Base-by-base conservation (phyloP, 2,329 filamentous ascomycete genomes). In the Mycogone perniciosa region DNA sequence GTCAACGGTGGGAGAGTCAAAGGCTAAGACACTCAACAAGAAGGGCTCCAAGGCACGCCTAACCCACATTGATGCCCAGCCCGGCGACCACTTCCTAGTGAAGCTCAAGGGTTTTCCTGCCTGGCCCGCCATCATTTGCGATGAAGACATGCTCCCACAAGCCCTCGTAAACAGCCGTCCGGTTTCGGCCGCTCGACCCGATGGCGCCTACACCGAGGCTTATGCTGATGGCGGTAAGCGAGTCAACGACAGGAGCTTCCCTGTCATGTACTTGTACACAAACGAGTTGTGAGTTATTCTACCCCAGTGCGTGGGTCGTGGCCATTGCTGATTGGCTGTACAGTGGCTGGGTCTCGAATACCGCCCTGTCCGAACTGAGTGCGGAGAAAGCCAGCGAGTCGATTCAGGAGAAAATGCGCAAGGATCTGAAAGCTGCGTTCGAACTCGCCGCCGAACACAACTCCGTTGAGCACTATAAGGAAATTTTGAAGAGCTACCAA, bases 71-170 rank as follows among this genome's bases (percentile, higher is more conserved):
- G 82, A 96, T 65, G 91, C 89, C 57, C 79, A 95, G 73, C 88
- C 93, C 4, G 93, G 95, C 59, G 86, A 97, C 62, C 87, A 91
- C 71, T 97, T 87, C 71, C 84, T 95, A 64, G 89, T 95, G 57
- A 88, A 91, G 68, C 84, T 99, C 69, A 96, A 95, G 76, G 93
- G 92, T 54, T 95, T 89, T 69, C 89, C 93, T 31, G 85, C 89
- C 37, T 99, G 93, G 93, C 93, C 93, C 11, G 86, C 89, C 49
- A 88, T 99, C 64, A 83, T 99, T 60, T 93, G 89, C 67, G 90
- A 96, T 65, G 92, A 99, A 68, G 84, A 86, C 55, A 97, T 99
- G 85, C 82, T 99, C 20, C 92, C 93, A 2, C 76, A 84, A 52
- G 82, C 79, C 10, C 79, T 99, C 27, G 71, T 95, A 49, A 86